Evolutionary conservation across 495 filamentous ascomycete species (phyloP).

Genomic region (Tuber brumale): DNA sequence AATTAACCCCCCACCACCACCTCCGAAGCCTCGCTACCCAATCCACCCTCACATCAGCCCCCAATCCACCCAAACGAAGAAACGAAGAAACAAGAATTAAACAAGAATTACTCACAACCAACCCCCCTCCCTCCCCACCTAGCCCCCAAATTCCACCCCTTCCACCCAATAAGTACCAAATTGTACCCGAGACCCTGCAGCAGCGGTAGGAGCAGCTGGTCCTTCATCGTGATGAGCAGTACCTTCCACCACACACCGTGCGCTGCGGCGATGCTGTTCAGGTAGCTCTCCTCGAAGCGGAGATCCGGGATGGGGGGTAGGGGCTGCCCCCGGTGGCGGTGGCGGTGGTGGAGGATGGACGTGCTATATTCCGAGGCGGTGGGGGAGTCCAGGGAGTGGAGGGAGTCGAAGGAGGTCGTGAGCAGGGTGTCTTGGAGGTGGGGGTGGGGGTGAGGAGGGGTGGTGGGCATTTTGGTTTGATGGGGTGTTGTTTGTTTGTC

Average conservation of each 20-base stretch:
- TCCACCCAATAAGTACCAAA: slow-evolving; percentile 28
- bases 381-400: slow-evolving; percentile 9
- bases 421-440: slow-evolving; percentile 9
- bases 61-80: slow-evolving; percentile 44
- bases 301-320: slow-evolving; percentile 75
- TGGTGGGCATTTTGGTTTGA: background rate
- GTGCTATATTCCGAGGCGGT: slow-evolving; percentile 6
- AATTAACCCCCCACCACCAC: slow-evolving; percentile 25
- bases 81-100: too few species aligned
- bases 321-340: slow-evolving; percentile 57
- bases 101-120: slow-evolving; percentile 48
- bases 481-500: background rate
- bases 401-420: slow-evolving; percentile 14
- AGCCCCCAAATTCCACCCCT: slow-evolving; percentile 37
- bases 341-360: slow-evolving; percentile 51
- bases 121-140: slow-evolving; percentile 91
- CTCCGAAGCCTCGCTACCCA: slow-evolving; percentile 45
- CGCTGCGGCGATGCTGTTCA: slow-evolving; percentile 71
- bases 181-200: slow-evolving; percentile 36
- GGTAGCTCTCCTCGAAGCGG: slow-evolving; percentile 94
- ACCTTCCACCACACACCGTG: slow-evolving; percentile 66
- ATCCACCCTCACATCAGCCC: slow-evolving; percentile 73
- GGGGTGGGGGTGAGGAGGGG: background rate
- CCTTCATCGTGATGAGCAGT: slow-evolving; percentile 73
- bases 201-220: slow-evolving; percentile 59